Evolutionary conservation across 2,329 filamentous ascomycete genomes (phyloP).

Genomic region (Fusarium annulatum): DNA sequence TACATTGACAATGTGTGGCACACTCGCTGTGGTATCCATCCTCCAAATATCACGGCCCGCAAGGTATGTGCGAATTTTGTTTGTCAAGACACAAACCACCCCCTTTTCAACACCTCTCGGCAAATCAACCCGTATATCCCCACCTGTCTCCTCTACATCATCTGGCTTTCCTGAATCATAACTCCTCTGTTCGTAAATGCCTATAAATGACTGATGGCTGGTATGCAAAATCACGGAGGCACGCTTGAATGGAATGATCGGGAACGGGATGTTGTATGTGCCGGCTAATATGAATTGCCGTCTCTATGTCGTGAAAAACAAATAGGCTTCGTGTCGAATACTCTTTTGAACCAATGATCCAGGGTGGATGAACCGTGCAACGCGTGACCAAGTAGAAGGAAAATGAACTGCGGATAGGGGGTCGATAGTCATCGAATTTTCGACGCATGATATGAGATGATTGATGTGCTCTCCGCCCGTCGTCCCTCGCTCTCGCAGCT

Average conservation of each 20-base stretch:
- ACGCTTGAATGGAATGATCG: conserved; percentile 38
- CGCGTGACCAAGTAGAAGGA: conserved; percentile 33
- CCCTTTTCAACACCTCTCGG: conserved; percentile 3
- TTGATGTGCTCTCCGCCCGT: conserved; percentile 8
- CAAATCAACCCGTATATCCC: conserved; percentile 2
- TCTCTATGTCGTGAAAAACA: conserved; percentile 30
- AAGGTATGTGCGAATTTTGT: conserved; percentile 23
- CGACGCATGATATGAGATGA: conserved; percentile 17
- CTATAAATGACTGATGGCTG: conserved; percentile 39
- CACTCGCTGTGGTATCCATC: conserved; percentile 29
- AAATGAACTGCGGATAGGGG: conserved; percentile 23
- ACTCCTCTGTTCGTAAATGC: conserved; percentile 39
- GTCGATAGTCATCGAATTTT: conserved; percentile 21
- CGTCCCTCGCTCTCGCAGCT: conserved; percentile 26
- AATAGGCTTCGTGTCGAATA: conserved; percentile 25
- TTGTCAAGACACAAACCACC: conserved; percentile 25
- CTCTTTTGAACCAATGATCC: conserved; percentile 6
- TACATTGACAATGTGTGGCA: conserved; percentile 30
- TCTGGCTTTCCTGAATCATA: conserved; percentile 8
- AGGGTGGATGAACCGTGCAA: conserved; percentile 29
- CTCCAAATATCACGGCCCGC: conserved; percentile 1
- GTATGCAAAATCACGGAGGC: conserved; percentile 37
- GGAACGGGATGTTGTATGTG: conserved; percentile 42
- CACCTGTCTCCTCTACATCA: background rate
- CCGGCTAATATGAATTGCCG: conserved; percentile 19